Evolutionary conservation across 2,329 filamentous ascomycete species (phyloP).

Genomic region (Beauveria brongniartii): DNA sequence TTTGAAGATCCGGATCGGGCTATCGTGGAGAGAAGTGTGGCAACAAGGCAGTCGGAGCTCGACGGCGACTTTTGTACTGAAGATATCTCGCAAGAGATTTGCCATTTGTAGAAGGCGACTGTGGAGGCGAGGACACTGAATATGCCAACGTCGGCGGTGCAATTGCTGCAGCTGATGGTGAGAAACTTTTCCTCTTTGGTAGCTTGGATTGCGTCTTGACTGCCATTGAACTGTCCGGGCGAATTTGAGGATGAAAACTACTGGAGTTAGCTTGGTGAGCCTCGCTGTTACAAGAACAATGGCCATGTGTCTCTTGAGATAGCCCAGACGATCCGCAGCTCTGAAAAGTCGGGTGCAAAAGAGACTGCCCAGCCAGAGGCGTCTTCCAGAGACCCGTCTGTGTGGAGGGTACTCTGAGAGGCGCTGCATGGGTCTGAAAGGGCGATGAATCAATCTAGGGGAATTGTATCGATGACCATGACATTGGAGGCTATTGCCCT

Average conservation of each 20-base stretch:
- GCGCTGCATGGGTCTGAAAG: constrained; percentile 19
- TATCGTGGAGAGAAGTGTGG: constrained; percentile 44
- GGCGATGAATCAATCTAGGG: constrained; percentile 44
- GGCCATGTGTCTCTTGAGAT: constrained; percentile 43
- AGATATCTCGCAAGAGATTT: constrained; percentile 33
- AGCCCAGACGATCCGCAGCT: constrained; percentile 38
- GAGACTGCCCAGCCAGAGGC: constrained; percentile 24
- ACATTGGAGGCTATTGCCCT: constrained; percentile 38
- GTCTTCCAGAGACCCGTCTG: constrained; percentile 30
- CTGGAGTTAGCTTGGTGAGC: constrained; percentile 22
- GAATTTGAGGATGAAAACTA: constrained; percentile 26
- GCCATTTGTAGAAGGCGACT: constrained; percentile 50
- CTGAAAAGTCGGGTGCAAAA: constrained; percentile 40
- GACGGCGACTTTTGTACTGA: constrained; percentile 24
- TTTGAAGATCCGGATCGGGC: constrained; percentile 51
- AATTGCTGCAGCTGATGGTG: constrained; percentile 37
- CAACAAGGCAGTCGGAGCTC: constrained; percentile 43
- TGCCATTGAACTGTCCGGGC: constrained; percentile 22
- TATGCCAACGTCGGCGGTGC: constrained; percentile 38
- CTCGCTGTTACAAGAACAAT: constrained; percentile 5
- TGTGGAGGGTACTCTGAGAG: constrained; percentile 29
- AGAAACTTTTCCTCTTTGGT: constrained; percentile 23
- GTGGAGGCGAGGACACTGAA: constrained; percentile 37
- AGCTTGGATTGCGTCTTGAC: constrained; percentile 21
- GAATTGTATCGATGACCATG: constrained; percentile 61